Evolutionary conservation across 371 early-diverging fungal species (phyloP).

Genomic region (Mucor lusitanicus): DNA sequence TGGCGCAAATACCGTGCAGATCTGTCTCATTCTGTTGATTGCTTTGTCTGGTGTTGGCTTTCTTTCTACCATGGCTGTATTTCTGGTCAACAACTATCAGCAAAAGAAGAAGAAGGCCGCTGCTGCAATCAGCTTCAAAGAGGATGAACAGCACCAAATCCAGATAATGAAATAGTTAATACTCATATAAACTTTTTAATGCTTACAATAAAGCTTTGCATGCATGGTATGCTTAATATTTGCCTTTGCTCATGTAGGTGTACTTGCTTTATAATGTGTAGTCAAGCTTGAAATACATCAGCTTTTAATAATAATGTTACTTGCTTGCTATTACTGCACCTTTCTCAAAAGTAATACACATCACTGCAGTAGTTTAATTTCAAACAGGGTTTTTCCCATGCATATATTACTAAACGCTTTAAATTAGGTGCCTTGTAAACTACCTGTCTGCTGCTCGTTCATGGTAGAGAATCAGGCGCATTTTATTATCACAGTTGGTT

Average conservation of each 20-base stretch:
- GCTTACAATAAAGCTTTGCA: neutral
- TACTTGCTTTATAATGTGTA: too few species aligned
- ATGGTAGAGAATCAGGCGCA: too few species aligned
- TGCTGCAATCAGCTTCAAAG: neutral
- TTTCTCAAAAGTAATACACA: too few species aligned
- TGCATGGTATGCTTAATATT: neutral
- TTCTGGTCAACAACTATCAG: neutral
- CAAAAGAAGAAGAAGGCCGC: neutral
- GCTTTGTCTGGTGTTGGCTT: slow-evolving; percentile 1
- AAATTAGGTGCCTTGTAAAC: too few species aligned
- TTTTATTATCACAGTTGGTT: too few species aligned
- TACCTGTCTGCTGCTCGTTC: too few species aligned
- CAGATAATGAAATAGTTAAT: neutral
- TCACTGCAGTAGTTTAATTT: too few species aligned
- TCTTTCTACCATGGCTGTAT: neutral
- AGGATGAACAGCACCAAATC: neutral
- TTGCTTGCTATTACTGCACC: too few species aligned
- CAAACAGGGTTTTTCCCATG: too few species aligned
- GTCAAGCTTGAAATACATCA: too few species aligned
- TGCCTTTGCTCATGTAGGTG: neutral
- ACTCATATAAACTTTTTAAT: neutral
- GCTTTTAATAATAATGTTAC: too few species aligned
- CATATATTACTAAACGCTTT: too few species aligned
- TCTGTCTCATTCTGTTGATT: neutral
- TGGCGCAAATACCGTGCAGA: neutral